phyloP scores from a whole-genome alignment of 2,329 filamentous ascomycete species.

The Xylaria hypoxylon region DNA sequence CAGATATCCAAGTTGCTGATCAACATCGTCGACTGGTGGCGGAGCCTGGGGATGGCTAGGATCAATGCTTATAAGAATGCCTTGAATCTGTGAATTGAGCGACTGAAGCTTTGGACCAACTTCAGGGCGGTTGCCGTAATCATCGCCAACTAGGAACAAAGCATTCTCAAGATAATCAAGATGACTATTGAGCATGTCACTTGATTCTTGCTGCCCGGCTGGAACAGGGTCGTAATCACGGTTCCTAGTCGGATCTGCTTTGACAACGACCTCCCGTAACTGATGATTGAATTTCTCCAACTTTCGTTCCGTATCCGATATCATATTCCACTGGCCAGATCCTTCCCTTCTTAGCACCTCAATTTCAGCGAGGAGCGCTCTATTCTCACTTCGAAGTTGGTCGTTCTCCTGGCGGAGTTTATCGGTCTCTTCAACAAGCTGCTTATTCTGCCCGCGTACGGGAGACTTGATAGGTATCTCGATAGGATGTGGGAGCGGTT shows the following conservation, averaged over 20 bases:
- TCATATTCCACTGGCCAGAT: slow-evolving; percentile 59
- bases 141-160: slow-evolving; percentile 69
- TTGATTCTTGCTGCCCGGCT: slow-evolving; percentile 55
- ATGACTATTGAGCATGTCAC: slow-evolving; percentile 65
- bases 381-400: slow-evolving; percentile 52
- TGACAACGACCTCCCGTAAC: slow-evolving; percentile 74
- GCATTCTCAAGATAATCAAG: slow-evolving; percentile 78
- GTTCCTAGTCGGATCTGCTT: slow-evolving; percentile 68
- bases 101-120: slow-evolving; percentile 67
- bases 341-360: slow-evolving; percentile 53
- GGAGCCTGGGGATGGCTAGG: slow-evolving; percentile 69
- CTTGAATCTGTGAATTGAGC: slow-evolving; percentile 73
- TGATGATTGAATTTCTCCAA: slow-evolving; percentile 76
- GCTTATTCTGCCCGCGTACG: slow-evolving; percentile 64
- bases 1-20: slow-evolving; percentile 76
- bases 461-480: slow-evolving; percentile 70
- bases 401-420: slow-evolving; percentile 60
- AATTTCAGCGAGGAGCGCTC: slow-evolving; percentile 53
- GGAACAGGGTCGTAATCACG: slow-evolving; percentile 60
- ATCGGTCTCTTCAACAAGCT: slow-evolving; percentile 62
- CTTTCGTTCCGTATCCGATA: slow-evolving; percentile 72
- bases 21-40: slow-evolving; percentile 65
- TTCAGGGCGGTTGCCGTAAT: slow-evolving; percentile 60
- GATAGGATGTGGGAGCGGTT: slow-evolving; percentile 58
- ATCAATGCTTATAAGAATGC: slow-evolving; percentile 63